Evolutionary conservation across 1,284 basidiomycete genomes (phyloP).

Genomic region (Volvariella surrecta): DNA sequence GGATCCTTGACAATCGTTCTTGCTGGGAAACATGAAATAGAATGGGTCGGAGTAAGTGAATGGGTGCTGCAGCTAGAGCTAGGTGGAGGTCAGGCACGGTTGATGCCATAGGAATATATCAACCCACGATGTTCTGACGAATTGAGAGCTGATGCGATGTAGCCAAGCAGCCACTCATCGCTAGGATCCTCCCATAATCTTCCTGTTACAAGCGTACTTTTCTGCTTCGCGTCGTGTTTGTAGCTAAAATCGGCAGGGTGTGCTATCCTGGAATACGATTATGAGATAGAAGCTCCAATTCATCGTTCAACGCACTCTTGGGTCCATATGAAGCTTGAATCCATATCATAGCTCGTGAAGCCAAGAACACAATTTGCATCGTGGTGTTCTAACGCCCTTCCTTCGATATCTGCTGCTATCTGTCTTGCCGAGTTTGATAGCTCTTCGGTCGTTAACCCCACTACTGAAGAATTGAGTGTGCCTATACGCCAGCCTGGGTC

Average conservation of each 20-base stretch:
- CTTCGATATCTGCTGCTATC: slow-evolving; percentile 28
- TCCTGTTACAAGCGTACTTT: slow-evolving; percentile 49
- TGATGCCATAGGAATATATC: slow-evolving; percentile 19
- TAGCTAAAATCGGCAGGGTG: slow-evolving; percentile 68
- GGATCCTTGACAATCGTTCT: slow-evolving; percentile 28
- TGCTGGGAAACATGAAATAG: slow-evolving; percentile 38
- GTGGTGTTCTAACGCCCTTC: slow-evolving; percentile 26
- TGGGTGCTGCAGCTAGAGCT: slow-evolving; percentile 33
- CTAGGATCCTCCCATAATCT: slow-evolving; percentile 36
- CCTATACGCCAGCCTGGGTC: slow-evolving; percentile 23
- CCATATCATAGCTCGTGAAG: slow-evolving; percentile 43
- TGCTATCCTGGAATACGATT: slow-evolving; percentile 30
- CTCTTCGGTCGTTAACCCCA: not conserved
- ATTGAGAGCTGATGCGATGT: slow-evolving; percentile 28
- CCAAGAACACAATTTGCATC: slow-evolving; percentile 56
- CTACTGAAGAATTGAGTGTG: not conserved
- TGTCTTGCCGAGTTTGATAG: not conserved
- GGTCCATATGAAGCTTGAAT: slow-evolving; percentile 47
- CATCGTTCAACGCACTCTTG: slow-evolving; percentile 52
- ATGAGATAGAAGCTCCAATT: slow-evolving; percentile 5
- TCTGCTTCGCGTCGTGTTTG: slow-evolving; percentile 67
- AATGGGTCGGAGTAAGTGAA: slow-evolving; percentile 44
- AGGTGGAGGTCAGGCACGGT: slow-evolving; percentile 5
- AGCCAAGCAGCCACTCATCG: slow-evolving; percentile 27
- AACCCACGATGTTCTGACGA: slow-evolving; percentile 14